Evolutionary conservation across 73 alveolate species (phyloP).

Genomic region (Stentor coeruleus): DNA sequence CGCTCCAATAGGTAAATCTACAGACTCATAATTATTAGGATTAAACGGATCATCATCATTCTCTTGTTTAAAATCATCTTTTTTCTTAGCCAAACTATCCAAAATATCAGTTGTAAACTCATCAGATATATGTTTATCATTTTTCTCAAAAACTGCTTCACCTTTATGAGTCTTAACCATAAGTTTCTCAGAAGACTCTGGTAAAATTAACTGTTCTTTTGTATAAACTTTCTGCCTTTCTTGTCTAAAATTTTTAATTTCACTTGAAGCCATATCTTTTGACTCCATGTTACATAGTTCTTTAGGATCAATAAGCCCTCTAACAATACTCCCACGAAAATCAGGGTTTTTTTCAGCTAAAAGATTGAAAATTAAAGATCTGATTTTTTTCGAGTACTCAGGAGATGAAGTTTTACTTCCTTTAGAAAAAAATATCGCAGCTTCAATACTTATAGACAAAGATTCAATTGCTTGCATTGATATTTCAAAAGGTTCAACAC

Average conservation of each 20-base stretch:
- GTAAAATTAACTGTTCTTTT: background rate
- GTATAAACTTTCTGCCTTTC: conserved; percentile 20
- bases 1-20: too few species aligned
- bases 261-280: conserved; percentile 20
- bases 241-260: conserved; percentile 3
- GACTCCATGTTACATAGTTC: conserved; percentile 11
- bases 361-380: background rate
- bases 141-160: conserved; percentile 6
- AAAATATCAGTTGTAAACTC: background rate
- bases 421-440: background rate
- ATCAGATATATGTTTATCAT: background rate
- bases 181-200: background rate
- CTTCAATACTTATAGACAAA: background rate
- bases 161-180: conserved; percentile 6
- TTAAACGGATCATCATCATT: background rate
- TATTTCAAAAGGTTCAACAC: too few species aligned
- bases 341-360: conserved; percentile 17
- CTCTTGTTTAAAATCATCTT: background rate
- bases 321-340: background rate
- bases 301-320: background rate
- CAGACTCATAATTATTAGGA: background rate
- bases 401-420: conserved; percentile 2
- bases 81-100: background rate
- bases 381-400: background rate
- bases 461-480: background rate